Conservation (phyloP, 2,329 filamentous ascomycete species). For the Colletotrichum coccodes region DNA sequence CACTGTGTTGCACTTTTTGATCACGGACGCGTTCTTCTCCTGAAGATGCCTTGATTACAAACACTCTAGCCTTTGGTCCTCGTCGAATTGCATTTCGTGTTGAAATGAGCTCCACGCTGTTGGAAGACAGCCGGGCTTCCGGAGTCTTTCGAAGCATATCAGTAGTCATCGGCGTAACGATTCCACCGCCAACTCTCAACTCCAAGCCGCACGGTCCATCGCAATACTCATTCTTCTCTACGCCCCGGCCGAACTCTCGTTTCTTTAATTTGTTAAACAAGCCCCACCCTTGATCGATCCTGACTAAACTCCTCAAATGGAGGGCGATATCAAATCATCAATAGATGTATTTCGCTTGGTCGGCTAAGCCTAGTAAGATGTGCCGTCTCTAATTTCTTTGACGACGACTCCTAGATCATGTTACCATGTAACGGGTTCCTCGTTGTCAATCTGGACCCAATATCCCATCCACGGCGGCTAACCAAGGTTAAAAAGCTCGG, state of each 20-base stretch:
- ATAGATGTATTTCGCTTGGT: no score
- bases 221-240: neutral
- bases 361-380: no score
- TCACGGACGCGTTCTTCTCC: neutral
- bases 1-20: neutral
- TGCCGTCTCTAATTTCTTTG: no score
- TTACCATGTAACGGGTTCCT: no score
- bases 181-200: neutral
- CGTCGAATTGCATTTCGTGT: neutral
- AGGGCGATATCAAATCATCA: no score
- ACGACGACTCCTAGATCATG: no score
- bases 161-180: neutral
- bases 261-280: no score
- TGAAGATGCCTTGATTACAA: neutral
- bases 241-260: neutral
- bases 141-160: neutral
- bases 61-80: neutral
- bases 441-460: no score
- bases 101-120: neutral
- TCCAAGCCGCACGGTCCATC: neutral
- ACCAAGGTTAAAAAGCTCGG: no score
- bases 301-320: no score
- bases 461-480: no score
- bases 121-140: neutral
- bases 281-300: no score